Evolutionary conservation across 176 grass and related monocot genomes (phyloP), one percentile per base, ranked within the genome.

Genomic region (Oryza officinalis): DNA sequence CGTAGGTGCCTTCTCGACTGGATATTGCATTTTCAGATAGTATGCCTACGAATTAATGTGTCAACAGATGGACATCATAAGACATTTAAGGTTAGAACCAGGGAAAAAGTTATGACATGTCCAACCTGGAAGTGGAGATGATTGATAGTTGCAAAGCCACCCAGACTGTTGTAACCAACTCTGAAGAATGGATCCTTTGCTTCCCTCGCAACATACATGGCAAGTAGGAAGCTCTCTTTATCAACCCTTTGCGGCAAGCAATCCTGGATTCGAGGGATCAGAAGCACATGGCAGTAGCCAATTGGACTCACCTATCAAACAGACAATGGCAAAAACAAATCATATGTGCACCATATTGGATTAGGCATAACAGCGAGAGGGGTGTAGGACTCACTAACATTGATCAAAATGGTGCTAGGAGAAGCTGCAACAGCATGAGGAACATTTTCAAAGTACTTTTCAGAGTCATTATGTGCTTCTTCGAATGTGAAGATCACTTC

Each of bases 51-150:
- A 46, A 35, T 31, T 18, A 60, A 77, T 45, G 43, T 66, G 13
- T 10, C 31, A 78, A 31, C 49, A 13, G 13, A 15, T 76, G 71
- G 32, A 46, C 31, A 84, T 13, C 69, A 69, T 26, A 77, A 13
- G 25, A 17, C 31, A 86, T 6, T n/a, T 59, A 10, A 25, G 65
- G 22, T 20, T 54, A 72, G 0, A 71, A 13, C 57, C 8, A 11
- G 26, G 40, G 3, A 77, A 17, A 15, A 75, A 57, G 37, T 26
- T 27, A n/a, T 59, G 54, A 35, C 40, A 44, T 37, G 30, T 27
- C 54, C 76, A 91, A 93, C 93, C 80, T 95, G 93, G 31, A 98
- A 95, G 45, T 98, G 96, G 49, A 94, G 87, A 59, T 92, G 89
- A 66, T 94, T 94, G 60, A 94, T 89, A 38, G 92, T 94, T 66